phyloP scores from a whole-genome alignment of 1,284 basidiomycete genomes.

The Irpex sp. region DNA sequence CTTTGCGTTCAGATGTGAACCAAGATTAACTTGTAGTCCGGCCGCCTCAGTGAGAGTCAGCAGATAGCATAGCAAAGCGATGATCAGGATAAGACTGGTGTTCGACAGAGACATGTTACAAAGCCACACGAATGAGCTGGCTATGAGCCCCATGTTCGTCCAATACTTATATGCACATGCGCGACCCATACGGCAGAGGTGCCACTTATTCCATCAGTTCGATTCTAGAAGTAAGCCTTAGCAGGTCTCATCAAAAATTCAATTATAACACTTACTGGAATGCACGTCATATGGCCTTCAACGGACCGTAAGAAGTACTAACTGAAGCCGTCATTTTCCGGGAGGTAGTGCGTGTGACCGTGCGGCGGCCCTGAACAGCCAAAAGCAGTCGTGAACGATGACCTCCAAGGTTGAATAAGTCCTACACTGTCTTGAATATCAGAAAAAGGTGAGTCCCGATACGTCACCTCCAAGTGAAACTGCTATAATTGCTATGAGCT shows the following conservation, averaged over 20 bases:
- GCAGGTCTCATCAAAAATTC: neutral
- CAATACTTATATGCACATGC: neutral
- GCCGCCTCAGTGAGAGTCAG: neutral
- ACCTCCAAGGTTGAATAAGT: no score
- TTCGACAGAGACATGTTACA: neutral
- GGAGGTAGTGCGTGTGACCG: neutral
- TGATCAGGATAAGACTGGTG: neutral
- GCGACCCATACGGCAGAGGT: neutral
- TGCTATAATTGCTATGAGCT: neutral
- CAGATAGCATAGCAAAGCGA: neutral
- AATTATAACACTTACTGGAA: neutral
- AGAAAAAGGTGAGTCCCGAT: no score
- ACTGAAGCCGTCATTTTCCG: neutral
- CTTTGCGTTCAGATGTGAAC: slow-evolving; percentile 14
- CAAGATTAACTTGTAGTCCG: slow-evolving; percentile 10
- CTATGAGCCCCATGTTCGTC: neutral
- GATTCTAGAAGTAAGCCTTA: neutral
- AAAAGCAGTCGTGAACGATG: no score
- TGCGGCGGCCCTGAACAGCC: no score
- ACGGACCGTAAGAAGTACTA: neutral
- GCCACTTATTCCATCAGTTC: neutral
- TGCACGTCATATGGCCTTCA: neutral
- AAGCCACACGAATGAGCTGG: neutral
- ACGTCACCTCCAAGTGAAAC: neutral
- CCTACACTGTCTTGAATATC: no score